Evolutionary conservation across 1,139 yeast species (phyloP), one percentile per base, ranked within the genome.

Genomic region (Torulaspora globosa): DNA sequence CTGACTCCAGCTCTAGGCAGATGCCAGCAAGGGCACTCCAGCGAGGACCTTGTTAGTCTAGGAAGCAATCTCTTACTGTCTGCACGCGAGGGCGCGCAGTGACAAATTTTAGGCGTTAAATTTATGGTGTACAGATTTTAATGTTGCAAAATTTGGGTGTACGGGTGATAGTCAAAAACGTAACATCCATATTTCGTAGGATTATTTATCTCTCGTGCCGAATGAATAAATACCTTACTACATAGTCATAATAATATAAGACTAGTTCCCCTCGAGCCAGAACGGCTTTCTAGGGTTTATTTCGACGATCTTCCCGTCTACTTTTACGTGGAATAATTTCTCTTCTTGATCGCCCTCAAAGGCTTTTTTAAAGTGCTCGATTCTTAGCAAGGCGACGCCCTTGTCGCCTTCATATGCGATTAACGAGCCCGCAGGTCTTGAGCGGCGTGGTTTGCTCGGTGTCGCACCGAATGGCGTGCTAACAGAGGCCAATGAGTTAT

Each of bases 331-430:
- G 31, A 54, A 49, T 12, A 41, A 14, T 9, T 9, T n/a, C 8
- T 32, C 30, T 12, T 44, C 46, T 5, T 36, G 39, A n/a, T 28
- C 39, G 2, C 24, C 36, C 8, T 37, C 36, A 30, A 58, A 59
- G n/a, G 59, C 54, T 12, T 45, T 45, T 32, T 49, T 41, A 50
- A 75, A 70, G 54, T 69, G 68, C 37, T 67, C 71, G 11, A 68
- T 50, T 48, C 71, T 59, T 12, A 70, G 73, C 48, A 82, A 67
- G 7, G 85, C 84, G 27, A 88, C 72, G 0, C 96, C 96, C 28
- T 78, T 62, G 50, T 82, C 78, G 7, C 81, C 86, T 23, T 75
- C 64, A 0, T 75, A 65, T 1, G 81, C 66, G 11, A 87, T 62
- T 7, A 89, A 60, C 12, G 78, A 75, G 0, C 96, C 96, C 2